A percentile compares a stretch with the other conserved stretches of the same genome.
These are phyloP conservation scores for Paramecium tetraurelia DNA, from an alignment of 73 alveolate species.

Conservation along the genomic window DNA sequence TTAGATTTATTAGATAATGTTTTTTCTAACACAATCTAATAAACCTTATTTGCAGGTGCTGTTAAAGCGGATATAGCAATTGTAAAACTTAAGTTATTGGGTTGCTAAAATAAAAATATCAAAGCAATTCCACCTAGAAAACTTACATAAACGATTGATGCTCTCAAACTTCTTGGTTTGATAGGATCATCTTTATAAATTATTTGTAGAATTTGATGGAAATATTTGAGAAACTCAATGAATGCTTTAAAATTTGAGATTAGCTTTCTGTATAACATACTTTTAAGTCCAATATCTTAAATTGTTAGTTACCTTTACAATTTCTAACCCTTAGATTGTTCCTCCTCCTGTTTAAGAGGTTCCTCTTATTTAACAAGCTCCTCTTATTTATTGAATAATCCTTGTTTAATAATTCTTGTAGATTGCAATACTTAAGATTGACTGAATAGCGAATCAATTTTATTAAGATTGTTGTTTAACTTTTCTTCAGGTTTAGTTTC, in stretches of 20 bases:
- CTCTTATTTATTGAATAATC: neutral
- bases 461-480: neutral
- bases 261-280: neutral
- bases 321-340: neutral
- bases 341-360: neutral
- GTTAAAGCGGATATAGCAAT: neutral
- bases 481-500: neutral
- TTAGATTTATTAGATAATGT: neutral
- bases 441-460: neutral
- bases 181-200: neutral
- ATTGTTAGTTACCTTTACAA: neutral
- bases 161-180: conserved; percentile 13
- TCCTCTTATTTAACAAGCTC: neutral
- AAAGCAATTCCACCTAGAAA: neutral
- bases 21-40: neutral
- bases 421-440: neutral
- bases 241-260: neutral
- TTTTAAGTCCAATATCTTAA: neutral
- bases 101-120: neutral
- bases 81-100: neutral
- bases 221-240: neutral
- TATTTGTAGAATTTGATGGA: neutral
- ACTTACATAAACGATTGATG: neutral
- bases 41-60: neutral
- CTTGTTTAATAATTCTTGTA: neutral